Conservation (phyloP, 345 rosid genomes). For the Heritiera littoralis region DNA sequence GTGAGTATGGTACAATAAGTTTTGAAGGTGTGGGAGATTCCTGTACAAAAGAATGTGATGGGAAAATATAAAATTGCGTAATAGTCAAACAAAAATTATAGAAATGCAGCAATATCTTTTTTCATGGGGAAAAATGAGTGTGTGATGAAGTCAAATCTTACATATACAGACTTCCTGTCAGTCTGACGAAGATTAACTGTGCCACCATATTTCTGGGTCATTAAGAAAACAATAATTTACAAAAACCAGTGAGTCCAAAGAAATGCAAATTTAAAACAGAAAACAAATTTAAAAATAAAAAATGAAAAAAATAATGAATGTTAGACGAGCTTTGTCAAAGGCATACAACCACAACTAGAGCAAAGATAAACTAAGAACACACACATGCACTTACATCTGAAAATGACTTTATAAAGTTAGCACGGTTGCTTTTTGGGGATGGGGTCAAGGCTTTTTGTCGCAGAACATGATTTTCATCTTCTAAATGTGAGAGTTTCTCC, state of each 20-base stretch:
- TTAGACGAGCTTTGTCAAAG: neutral
- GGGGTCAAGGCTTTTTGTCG: conserved; percentile 67
- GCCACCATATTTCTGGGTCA: conserved; percentile 61
- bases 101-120: conserved; percentile 1
- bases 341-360: no score
- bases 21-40: conserved; percentile 92
- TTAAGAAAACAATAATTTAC: conserved; percentile 22
- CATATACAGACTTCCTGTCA: conserved; percentile 64
- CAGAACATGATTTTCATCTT: conserved; percentile 84
- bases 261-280: neutral
- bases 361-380: neutral
- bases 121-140: neutral
- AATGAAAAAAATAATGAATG: neutral
- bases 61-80: neutral
- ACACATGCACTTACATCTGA: conserved; percentile 59
- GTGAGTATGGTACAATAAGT: conserved; percentile 65
- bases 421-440: conserved; percentile 53
- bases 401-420: conserved; percentile 46
- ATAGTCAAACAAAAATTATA: neutral
- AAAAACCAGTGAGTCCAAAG: neutral
- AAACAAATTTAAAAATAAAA: no score
- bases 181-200: conserved; percentile 46
- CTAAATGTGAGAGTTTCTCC: conserved; percentile 69
- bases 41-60: conserved; percentile 41
- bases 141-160: conserved; percentile 42